phyloP scores from a whole-genome alignment of 2,329 filamentous ascomycete species.

The Lasiodiplodia citricola region DNA sequence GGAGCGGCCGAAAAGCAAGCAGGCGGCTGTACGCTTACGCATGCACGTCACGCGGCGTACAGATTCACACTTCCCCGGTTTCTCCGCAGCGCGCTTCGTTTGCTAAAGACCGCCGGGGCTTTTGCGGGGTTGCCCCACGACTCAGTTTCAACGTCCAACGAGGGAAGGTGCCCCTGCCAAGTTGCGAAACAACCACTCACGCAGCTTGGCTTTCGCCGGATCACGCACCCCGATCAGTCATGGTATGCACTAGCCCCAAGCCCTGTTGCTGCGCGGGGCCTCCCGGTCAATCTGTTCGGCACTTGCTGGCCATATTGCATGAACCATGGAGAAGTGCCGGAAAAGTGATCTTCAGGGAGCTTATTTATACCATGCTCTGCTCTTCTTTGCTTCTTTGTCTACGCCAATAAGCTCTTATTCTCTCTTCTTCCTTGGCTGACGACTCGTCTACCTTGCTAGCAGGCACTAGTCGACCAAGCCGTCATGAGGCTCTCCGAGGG shows the following conservation, averaged over 20 bases:
- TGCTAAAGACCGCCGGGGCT: not conserved
- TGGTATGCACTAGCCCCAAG: conserved; percentile 1
- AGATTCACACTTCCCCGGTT: not conserved
- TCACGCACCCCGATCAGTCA: not conserved
- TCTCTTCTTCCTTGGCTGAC: not conserved
- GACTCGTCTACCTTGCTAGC: not conserved
- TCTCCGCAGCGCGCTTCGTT: not conserved
- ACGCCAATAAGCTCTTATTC: not conserved
- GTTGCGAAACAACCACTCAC: conserved; percentile 12
- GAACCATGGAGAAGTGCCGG: not conserved
- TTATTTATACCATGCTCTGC: conserved; percentile 8
- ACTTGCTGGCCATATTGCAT: not conserved
- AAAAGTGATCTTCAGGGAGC: conserved; percentile 11
- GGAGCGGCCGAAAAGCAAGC: not conserved
- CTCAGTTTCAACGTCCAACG: conserved; percentile 14
- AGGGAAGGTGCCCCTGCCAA: conserved; percentile 20
- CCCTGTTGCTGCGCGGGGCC: conserved; percentile 1
- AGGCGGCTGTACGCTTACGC: not conserved
- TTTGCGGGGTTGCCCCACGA: conserved; percentile 22
- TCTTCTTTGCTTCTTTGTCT: not conserved
- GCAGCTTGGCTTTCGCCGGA: not conserved
- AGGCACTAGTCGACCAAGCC: not conserved
- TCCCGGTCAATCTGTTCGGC: conserved; percentile 1
- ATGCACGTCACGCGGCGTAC: not conserved
- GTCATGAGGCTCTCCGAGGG: conserved; percentile 11